Conservation (phyloP, 805 yeast genomes). For the Phaffomyces thermotolerans region DNA sequence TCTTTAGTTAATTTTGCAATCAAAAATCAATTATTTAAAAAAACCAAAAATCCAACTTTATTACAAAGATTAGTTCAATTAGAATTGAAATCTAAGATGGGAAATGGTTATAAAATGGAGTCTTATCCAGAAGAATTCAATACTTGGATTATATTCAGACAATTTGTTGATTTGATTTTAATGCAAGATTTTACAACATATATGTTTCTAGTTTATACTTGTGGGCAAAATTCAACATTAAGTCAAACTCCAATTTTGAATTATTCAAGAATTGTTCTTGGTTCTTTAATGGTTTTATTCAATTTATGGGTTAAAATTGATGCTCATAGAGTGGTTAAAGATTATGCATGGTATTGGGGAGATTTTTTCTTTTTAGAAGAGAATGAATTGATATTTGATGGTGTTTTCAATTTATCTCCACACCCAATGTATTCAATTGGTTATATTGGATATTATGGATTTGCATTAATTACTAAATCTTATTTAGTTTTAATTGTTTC, state of each 20-base stretch:
- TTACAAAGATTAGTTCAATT: constrained; percentile 36
- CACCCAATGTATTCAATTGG: constrained; percentile 93
- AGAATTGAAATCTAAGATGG: constrained; percentile 43
- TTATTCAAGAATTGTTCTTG: constrained; percentile 46
- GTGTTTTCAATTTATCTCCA: constrained; percentile 84
- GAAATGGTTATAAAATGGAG: constrained; percentile 27
- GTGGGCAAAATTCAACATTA: constrained; percentile 26
- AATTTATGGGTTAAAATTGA: constrained; percentile 81
- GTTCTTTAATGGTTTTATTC: constrained; percentile 56
- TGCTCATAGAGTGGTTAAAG: constrained; percentile 84
- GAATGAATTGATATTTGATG: constrained; percentile 70
- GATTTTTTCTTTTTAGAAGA: constrained; percentile 80
- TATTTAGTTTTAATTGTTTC: constrained; percentile 65
- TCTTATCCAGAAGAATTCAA: constrained; percentile 66
- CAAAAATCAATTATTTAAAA: constrained; percentile 37
- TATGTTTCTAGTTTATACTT: constrained; percentile 46
- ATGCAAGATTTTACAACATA: constrained; percentile 82
- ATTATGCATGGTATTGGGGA: constrained; percentile 95
- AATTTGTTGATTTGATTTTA: constrained; percentile 70
- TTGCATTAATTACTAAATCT: constrained; percentile 69
- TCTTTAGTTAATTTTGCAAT: constrained; percentile 47
- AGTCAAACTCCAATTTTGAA: constrained; percentile 40
- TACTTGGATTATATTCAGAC: constrained; percentile 76
- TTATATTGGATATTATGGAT: constrained; percentile 80
- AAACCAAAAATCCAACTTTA: constrained; percentile 24